Evolutionary conservation across 345 rosid genomes (phyloP).

Genomic region (Cardiospermum halicacabum): DNA sequence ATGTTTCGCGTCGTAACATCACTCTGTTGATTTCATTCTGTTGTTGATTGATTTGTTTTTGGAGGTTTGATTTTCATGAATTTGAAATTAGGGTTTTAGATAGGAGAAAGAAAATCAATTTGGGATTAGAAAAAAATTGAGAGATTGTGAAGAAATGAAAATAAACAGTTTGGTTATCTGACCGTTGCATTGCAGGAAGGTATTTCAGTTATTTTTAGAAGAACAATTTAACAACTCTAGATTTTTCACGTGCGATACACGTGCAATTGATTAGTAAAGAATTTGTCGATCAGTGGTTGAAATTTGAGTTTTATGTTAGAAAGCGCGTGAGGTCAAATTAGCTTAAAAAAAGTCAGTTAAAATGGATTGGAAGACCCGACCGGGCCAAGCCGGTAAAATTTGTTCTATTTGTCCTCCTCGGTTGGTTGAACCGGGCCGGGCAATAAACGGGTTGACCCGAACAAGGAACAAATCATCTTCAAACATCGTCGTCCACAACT

Average conservation of each 20-base stretch:
- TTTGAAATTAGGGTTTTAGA: constrained; percentile 17
- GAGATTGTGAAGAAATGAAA: background rate
- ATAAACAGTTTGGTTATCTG: background rate
- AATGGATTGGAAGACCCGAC: background rate
- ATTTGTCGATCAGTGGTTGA: too few species aligned
- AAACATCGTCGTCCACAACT: constrained; percentile 7
- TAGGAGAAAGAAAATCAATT: background rate
- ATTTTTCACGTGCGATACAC: background rate
- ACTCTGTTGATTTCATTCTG: background rate
- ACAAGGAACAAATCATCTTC: background rate
- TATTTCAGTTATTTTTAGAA: background rate
- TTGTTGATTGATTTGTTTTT: background rate
- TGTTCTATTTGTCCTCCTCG: too few species aligned
- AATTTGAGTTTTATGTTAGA: background rate
- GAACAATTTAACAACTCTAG: background rate
- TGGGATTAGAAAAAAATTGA: background rate
- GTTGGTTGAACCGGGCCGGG: background rate
- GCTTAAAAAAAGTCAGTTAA: background rate
- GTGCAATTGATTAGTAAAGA: background rate
- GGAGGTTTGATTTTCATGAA: too few species aligned
- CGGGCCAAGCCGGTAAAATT: too few species aligned
- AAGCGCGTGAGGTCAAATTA: background rate
- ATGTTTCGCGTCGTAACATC: background rate
- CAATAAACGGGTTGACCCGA: background rate
- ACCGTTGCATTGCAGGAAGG: background rate